Percentiles rank a stretch among this genome's conserved stretches.
Evolutionary conservation across 306 rosid genomes (phyloP).

Genomic region (Ceratonia siliqua): DNA sequence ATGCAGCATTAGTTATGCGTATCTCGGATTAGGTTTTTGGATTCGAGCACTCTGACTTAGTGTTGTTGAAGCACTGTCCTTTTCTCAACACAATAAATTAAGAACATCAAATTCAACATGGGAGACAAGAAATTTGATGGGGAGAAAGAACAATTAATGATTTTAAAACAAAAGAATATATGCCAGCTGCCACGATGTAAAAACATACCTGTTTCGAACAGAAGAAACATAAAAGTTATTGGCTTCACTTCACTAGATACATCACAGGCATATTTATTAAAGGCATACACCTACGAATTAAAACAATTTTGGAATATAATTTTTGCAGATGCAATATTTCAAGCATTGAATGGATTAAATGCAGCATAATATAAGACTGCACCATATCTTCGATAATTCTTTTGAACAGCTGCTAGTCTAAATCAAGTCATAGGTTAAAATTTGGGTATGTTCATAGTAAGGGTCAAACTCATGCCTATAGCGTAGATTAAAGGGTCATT

Average conservation of each 20-base stretch:
- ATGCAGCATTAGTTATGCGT: too few relatives aligned
- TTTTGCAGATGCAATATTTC: slow-evolving; percentile 11
- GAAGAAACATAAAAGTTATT: slow-evolving; percentile 24
- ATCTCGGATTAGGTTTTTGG: too few relatives aligned
- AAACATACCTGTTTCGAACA: slow-evolving; percentile 32
- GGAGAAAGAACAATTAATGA: not conserved
- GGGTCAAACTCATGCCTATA: slow-evolving; percentile 15
- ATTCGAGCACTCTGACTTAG: too few relatives aligned
- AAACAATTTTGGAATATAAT: slow-evolving; percentile 1
- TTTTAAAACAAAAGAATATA: slow-evolving; percentile 12
- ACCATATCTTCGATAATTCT: slow-evolving; percentile 11
- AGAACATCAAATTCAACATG: not conserved
- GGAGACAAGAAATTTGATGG: slow-evolving; percentile 11
- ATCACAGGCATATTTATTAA: slow-evolving; percentile 34
- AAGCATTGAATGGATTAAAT: slow-evolving; percentile 20
- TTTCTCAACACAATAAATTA: not conserved
- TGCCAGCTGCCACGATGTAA: not conserved
- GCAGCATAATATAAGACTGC: slow-evolving; percentile 26
- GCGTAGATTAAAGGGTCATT: not conserved
- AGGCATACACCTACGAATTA: slow-evolving; percentile 25
- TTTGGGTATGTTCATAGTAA: slow-evolving; percentile 4
- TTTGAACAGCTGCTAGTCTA: slow-evolving; percentile 20
- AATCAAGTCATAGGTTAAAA: slow-evolving; percentile 17
- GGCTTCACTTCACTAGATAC: slow-evolving; percentile 36
- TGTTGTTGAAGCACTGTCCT: too few relatives aligned